A percentile compares a stretch with the other conserved stretches of the same genome.
phyloP scores from a whole-genome alignment of 345 rosid genomes.

The Aquilaria malaccensis region DNA sequence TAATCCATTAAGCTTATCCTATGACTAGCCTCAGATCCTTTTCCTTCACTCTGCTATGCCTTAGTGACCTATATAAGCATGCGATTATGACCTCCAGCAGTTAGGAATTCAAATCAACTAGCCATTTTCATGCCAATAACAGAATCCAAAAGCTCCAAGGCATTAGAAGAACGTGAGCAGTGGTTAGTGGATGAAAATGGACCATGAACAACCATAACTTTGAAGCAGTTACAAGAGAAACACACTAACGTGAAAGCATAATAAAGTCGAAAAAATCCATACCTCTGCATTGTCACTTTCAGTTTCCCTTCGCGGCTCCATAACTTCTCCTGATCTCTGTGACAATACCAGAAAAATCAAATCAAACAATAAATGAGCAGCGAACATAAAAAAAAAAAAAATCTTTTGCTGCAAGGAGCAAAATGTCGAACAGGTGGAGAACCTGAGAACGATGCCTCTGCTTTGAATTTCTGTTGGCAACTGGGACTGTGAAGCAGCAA shows the following conservation, averaged over 20 bases:
- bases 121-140: no score
- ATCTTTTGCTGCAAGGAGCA: no score
- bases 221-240: not conserved
- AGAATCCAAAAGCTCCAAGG: no score
- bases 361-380: not conserved
- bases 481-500: constrained; percentile 29
- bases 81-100: no score
- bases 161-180: no score
- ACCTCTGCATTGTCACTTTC: constrained; percentile 23
- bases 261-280: not conserved
- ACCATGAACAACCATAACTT: no score
- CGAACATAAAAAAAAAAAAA: not conserved
- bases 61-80: no score
- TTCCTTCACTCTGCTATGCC: no score
- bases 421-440: not conserved
- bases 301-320: constrained; percentile 22
- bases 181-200: no score
- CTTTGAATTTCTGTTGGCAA: constrained; percentile 15
- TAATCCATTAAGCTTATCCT: no score
- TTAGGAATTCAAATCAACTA: no score
- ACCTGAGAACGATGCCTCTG: constrained; percentile 28
- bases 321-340: constrained; percentile 26
- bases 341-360: constrained; percentile 9
- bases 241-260: not conserved
- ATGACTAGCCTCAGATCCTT: no score